Evolutionary conservation across 345 rosid species (phyloP).

Genomic region (Bruguiera sexangula): DNA sequence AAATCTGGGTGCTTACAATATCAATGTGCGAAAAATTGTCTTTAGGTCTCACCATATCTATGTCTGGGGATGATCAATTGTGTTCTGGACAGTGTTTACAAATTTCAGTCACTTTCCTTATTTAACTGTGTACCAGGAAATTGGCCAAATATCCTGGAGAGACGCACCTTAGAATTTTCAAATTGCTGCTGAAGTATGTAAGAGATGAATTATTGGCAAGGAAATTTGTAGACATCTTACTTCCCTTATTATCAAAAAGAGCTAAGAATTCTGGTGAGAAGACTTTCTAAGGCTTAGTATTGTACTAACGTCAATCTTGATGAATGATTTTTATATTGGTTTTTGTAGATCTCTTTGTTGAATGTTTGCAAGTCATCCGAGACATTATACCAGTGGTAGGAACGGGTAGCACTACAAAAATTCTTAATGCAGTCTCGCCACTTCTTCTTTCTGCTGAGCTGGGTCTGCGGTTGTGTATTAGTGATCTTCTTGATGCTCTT

Average conservation of each 20-base stretch:
- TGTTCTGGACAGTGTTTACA: background rate
- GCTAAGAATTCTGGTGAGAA: conserved; percentile 58
- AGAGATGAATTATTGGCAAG: conserved; percentile 42
- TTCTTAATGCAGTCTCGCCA: conserved; percentile 55
- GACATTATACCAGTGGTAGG: conserved; percentile 51
- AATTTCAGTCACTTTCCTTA: background rate
- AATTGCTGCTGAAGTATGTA: conserved; percentile 58
- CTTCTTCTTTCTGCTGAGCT: conserved; percentile 59
- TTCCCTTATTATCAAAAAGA: conserved; percentile 54
- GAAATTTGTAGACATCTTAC: conserved; percentile 66
- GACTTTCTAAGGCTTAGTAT: background rate
- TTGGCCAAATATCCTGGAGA: conserved; percentile 60
- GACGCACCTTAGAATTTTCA: conserved; percentile 57
- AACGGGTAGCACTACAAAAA: conserved; percentile 38
- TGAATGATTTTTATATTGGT: conserved; percentile 9
- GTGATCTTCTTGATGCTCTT: conserved; percentile 69
- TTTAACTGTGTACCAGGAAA: conserved; percentile 45
- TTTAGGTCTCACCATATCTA: no score
- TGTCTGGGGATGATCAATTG: no score
- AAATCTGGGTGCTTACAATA: no score
- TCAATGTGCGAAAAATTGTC: no score
- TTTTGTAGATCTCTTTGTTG: conserved; percentile 51
- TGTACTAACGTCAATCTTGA: background rate
- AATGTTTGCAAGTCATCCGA: conserved; percentile 56
- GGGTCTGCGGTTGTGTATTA: conserved; percentile 58